These are phyloP conservation scores for Leishmania martiniquensis DNA, from an alignment of 208 protist genomes.

Conservation along the genomic window DNA sequence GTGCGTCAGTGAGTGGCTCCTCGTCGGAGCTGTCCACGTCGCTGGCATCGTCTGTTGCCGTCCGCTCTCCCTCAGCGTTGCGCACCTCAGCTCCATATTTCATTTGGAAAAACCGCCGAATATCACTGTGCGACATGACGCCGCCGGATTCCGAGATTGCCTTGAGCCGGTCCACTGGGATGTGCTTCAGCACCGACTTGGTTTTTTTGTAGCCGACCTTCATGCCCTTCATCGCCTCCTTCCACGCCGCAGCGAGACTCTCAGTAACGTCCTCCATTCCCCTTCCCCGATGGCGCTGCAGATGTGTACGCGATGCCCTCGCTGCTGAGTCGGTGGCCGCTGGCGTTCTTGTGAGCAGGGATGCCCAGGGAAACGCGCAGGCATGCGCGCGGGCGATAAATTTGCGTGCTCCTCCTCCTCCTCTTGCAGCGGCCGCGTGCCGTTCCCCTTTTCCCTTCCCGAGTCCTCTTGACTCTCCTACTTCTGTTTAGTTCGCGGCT, in stretches of 20 bases:
- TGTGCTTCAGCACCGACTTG: conserved; percentile 64
- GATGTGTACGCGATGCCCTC: neutral
- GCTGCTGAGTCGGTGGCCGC: neutral
- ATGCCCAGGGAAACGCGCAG: neutral
- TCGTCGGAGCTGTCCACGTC: conserved; percentile 72
- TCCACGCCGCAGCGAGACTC: conserved; percentile 65
- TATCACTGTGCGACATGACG: conserved; percentile 42
- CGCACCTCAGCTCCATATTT: conserved; percentile 61
- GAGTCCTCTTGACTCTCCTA: neutral
- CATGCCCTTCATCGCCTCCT: conserved; percentile 69
- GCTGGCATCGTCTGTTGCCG: conserved; percentile 39
- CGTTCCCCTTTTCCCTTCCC: neutral
- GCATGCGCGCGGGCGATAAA: neutral
- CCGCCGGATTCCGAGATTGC: conserved; percentile 27
- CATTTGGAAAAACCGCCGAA: conserved; percentile 67
- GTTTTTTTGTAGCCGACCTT: conserved; percentile 78
- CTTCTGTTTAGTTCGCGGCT: neutral
- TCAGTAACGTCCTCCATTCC: conserved; percentile 79
- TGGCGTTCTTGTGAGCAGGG: neutral
- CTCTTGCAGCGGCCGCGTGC: neutral
- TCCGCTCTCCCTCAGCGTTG: conserved; percentile 36
- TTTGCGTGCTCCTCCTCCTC: neutral
- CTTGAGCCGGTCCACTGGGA: conserved; percentile 52
- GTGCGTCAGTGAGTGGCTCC: conserved; percentile 78
- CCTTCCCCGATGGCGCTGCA: neutral